These are phyloP conservation scores for Cytospora mali DNA, from an alignment of 2,329 filamentous ascomycete species.

Conservation along the genomic window DNA sequence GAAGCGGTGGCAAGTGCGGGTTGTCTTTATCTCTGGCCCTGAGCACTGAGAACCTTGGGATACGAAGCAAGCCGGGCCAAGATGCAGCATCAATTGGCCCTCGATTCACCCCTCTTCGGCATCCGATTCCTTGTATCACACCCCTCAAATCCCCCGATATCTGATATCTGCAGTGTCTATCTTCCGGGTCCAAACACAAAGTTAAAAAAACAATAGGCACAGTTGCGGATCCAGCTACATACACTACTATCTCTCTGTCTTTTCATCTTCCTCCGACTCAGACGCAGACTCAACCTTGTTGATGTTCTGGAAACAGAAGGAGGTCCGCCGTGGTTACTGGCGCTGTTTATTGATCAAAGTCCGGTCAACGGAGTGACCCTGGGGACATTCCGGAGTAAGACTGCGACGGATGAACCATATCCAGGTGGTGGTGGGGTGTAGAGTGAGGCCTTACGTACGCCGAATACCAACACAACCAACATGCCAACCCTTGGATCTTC, in stretches of 20 bases:
- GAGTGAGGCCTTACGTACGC: background rate
- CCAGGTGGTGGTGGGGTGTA: background rate
- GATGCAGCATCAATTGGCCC: background rate
- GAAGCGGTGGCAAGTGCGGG: background rate
- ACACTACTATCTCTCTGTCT: no score
- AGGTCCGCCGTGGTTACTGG: background rate
- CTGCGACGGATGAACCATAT: background rate
- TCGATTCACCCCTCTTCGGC: slow-evolving; percentile 10
- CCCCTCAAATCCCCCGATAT: background rate
- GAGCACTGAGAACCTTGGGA: no score
- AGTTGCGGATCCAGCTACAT: no score
- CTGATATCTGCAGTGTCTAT: background rate
- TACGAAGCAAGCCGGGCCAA: slow-evolving; percentile 1
- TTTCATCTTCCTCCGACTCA: background rate
- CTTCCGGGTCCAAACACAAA: no score
- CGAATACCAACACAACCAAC: background rate
- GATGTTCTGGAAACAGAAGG: background rate
- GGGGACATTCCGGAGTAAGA: slow-evolving; percentile 16
- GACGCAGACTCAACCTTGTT: background rate
- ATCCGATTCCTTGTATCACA: slow-evolving; percentile 4
- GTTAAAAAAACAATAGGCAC: no score
- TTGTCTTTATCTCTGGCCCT: background rate
- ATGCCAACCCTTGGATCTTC: background rate
- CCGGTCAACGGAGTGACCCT: slow-evolving; percentile 13
- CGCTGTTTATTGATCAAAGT: background rate